Evolutionary conservation across 371 early-diverging fungal genomes (phyloP), one percentile per base, ranked within the genome.

Genomic region (Mucor piriformis): DNA sequence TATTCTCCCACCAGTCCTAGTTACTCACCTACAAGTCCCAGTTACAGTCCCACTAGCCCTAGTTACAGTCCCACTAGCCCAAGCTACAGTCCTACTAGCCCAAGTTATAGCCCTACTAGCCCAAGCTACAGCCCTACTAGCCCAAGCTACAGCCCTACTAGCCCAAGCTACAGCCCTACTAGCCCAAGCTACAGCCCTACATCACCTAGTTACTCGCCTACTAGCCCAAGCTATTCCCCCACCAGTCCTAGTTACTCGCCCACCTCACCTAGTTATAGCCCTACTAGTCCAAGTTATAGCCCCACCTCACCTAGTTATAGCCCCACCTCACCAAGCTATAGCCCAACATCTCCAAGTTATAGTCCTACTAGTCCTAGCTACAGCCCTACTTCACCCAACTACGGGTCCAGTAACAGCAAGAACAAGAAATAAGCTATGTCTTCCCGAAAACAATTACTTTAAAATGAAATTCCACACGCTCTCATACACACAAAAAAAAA

Each of bases 381-480:
- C 67, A 79, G 84, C 6, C 95, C 97, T 2, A 93, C 95, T 2
- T 84, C 84, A 33, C 96, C 96, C 6, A 74, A 77, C 50, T 96
- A 95, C 74, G 84, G 84, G 1, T 93, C 95, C 3, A 20, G 24
- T 34, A 44, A 33, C 13, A 55, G 34, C 15, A 54, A 54, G 16
- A 53, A 53, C 24, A 35, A 57, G 32, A 11, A 38, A 44, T 21
- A 23, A 21, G 34, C 37, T 35, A 18, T 6, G n/a, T 18, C 7
- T 42, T 18, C 18, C 18, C 18, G 18, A 42, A 44, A 55, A 6
- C 15, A 55, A 32, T 15, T n/a, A n/a, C n/a, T n/a, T n/a, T n/a
- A n/a, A n/a, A n/a, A n/a, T n/a, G n/a, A n/a, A n/a, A n/a, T n/a
- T 20, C n/a, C 21, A 46, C 38, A 6, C 38, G 4, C 38, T 15